These are phyloP conservation scores for Ogataea siamensis DNA, from an alignment of 805 yeast species.

Conservation along the genomic window DNA sequence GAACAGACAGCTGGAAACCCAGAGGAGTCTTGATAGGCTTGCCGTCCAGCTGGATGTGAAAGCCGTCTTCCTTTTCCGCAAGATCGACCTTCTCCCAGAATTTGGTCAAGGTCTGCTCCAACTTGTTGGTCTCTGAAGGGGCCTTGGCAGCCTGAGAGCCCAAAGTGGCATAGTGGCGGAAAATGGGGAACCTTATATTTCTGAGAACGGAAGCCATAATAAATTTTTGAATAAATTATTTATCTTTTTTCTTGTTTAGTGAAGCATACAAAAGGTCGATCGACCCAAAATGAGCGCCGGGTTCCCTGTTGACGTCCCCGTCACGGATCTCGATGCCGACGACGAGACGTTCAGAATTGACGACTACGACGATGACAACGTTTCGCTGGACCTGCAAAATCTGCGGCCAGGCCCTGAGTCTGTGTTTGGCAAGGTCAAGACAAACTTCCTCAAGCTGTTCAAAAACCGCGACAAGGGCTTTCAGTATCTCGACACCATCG, in stretches of 20 bases:
- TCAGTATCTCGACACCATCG: slow-evolving; percentile 27
- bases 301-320: slow-evolving; percentile 48
- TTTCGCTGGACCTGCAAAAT: slow-evolving; percentile 14
- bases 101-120: slow-evolving; percentile 64
- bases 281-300: slow-evolving; percentile 12
- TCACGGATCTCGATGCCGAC: slow-evolving; percentile 49
- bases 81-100: slow-evolving; percentile 78
- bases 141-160: slow-evolving; percentile 35
- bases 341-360: slow-evolving; percentile 33
- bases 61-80: slow-evolving; percentile 34
- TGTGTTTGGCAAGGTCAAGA: slow-evolving; percentile 10
- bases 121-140: slow-evolving; percentile 62
- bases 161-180: slow-evolving; percentile 36
- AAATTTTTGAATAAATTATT: not conserved
- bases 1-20: slow-evolving; percentile 69
- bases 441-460: slow-evolving; percentile 9
- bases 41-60: slow-evolving; percentile 64
- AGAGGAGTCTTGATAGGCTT: slow-evolving; percentile 82
- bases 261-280: not conserved
- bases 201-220: slow-evolving; percentile 4
- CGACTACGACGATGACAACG: slow-evolving; percentile 21
- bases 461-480: slow-evolving; percentile 9
- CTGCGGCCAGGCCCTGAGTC: slow-evolving; percentile 9
- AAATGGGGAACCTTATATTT: not conserved
- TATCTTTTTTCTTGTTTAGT: slow-evolving; percentile 1